Conservation (phyloP, 1,284 basidiomycete genomes). For the Ustilago xerochloae region DNA sequence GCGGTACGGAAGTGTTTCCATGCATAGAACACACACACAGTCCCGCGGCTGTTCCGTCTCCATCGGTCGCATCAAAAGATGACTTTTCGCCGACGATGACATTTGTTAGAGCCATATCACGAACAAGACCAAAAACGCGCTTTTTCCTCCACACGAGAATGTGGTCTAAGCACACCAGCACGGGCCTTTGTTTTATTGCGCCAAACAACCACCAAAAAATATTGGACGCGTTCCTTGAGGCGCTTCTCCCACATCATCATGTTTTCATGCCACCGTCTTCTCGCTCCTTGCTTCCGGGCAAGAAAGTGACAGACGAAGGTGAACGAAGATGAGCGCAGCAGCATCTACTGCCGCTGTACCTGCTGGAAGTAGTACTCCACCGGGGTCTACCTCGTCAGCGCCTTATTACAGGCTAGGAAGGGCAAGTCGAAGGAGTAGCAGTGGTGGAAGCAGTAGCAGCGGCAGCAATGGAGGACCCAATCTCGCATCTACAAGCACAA, state of each 20-base stretch:
- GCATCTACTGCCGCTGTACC: background rate
- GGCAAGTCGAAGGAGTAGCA: slow-evolving; percentile 12
- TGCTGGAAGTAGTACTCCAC: background rate
- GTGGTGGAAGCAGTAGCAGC: slow-evolving; percentile 8
- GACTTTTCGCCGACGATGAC: too few relatives aligned
- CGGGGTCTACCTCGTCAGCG: too few relatives aligned
- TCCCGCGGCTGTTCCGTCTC: too few relatives aligned
- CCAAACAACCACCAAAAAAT: background rate
- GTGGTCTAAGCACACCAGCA: background rate
- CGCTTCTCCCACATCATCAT: background rate
- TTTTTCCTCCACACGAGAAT: background rate
- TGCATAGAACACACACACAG: background rate
- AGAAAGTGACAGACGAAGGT: background rate
- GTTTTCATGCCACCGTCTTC: background rate
- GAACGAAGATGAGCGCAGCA: background rate
- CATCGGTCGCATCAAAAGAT: too few relatives aligned
- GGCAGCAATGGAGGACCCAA: slow-evolving; percentile 17
- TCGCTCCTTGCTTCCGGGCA: too few relatives aligned
- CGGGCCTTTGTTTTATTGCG: background rate
- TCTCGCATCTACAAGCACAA: background rate
- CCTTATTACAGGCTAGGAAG: slow-evolving; percentile 13
- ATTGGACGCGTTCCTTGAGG: background rate
- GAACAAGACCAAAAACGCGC: too few relatives aligned
- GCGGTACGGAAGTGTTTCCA: background rate
- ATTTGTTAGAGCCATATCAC: too few relatives aligned